These are phyloP conservation scores for Acanthamoeba lenticulata DNA, from an alignment of 208 protist species.

Conservation along the genomic window DNA sequence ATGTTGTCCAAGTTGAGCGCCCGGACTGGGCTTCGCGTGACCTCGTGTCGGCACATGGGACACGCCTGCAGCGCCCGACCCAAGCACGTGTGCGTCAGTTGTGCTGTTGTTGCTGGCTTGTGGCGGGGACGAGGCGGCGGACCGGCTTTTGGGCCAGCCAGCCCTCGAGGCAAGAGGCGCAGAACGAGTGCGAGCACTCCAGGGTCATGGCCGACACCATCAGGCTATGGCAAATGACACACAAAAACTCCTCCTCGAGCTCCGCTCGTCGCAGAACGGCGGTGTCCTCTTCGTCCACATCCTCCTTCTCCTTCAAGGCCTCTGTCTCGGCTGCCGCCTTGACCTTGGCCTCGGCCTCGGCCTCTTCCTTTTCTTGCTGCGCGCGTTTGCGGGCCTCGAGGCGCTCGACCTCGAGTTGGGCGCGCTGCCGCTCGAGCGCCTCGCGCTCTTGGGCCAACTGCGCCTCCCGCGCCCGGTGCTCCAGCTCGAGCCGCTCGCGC, in stretches of 20 bases:
- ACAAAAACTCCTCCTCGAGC: constrained; percentile 42
- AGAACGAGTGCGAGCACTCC: constrained; percentile 53
- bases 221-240: constrained; percentile 17
- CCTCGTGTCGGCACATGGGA: neutral
- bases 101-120: too few relatives aligned
- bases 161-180: neutral
- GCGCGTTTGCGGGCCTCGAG: neutral
- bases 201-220: constrained; percentile 12
- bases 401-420: neutral
- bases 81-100: too few relatives aligned
- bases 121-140: neutral
- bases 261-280: neutral
- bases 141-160: constrained; percentile 16
- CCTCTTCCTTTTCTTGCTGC: neutral
- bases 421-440: neutral
- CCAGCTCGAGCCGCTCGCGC: neutral
- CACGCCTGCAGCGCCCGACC: too few relatives aligned
- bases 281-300: too few relatives aligned
- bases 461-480: neutral
- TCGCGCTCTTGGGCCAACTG: neutral
- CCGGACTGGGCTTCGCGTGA: neutral
- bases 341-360: neutral
- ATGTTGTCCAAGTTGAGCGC: constrained; percentile 56
- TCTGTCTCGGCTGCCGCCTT: too few relatives aligned
- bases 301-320: too few relatives aligned